Conservation (phyloP, 2,329 filamentous ascomycete species). For the Albophoma yamanashiensis region DNA sequence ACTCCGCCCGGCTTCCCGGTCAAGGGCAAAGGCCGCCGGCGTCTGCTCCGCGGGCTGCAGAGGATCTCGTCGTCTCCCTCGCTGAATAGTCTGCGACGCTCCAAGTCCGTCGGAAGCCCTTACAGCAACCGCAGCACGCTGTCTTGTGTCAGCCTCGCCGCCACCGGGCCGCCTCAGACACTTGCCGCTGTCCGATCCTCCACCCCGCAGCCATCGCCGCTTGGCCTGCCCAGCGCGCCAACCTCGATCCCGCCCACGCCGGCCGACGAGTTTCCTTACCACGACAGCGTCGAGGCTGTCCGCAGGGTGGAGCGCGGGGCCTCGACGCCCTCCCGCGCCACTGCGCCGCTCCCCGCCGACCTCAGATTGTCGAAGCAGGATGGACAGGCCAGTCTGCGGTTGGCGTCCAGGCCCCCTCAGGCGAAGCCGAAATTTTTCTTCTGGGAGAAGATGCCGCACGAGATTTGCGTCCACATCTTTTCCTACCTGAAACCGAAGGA, state of each 20-base stretch:
- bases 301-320: slow-evolving; percentile 44
- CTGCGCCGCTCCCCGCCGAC: slow-evolving; percentile 54
- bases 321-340: slow-evolving; percentile 27
- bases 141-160: slow-evolving; percentile 44
- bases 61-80: slow-evolving; percentile 75
- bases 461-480: slow-evolving; percentile 71
- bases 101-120: slow-evolving; percentile 57
- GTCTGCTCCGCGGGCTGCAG: slow-evolving; percentile 63
- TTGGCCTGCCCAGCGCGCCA: slow-evolving; percentile 22
- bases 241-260: slow-evolving; percentile 29
- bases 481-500: slow-evolving; percentile 69
- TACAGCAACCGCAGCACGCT: slow-evolving; percentile 45
- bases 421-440: slow-evolving; percentile 45
- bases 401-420: slow-evolving; percentile 6
- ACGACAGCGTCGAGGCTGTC: slow-evolving; percentile 34
- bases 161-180: slow-evolving; percentile 18
- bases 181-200: slow-evolving; percentile 15
- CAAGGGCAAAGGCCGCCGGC: slow-evolving; percentile 58
- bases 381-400: slow-evolving; percentile 8
- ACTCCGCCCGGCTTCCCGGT: slow-evolving; percentile 15
- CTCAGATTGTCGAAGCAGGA: slow-evolving; percentile 34
- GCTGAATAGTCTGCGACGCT: slow-evolving; percentile 50
- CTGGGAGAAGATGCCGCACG: slow-evolving; percentile 72
- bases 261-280: slow-evolving; percentile 26
- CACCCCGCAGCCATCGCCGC: slow-evolving; percentile 29